Conservation (phyloP, 2,329 filamentous ascomycete species). For the Orbilia javanica region DNA sequence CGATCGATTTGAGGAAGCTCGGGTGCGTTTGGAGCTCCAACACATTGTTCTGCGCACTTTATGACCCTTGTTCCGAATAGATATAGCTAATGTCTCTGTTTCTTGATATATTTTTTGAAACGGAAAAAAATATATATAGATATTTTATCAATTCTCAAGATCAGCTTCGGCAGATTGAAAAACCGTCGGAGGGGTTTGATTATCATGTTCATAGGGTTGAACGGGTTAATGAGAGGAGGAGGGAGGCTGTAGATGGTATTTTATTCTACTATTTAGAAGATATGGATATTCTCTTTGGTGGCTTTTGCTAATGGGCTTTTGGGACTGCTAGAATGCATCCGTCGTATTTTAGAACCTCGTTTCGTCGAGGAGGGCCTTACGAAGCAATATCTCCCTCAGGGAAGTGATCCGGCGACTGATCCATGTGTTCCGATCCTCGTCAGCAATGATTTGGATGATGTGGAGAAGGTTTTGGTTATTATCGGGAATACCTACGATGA, state of each 20-base stretch:
- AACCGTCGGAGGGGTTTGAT: constrained; percentile 78
- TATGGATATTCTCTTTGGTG: not conserved
- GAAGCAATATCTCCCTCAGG: constrained; percentile 74
- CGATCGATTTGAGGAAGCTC: constrained; percentile 75
- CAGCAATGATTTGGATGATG: constrained; percentile 36
- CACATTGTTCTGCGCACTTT: not conserved
- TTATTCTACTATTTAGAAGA: not conserved
- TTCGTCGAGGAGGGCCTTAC: constrained; percentile 73
- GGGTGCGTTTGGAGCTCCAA: constrained; percentile 71
- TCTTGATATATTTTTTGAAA: no score
- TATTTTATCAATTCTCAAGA: constrained; percentile 83
- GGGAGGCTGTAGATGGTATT: constrained; percentile 79
- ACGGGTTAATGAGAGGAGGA: constrained; percentile 81
- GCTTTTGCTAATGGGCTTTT: constrained; percentile 11
- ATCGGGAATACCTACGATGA: constrained; percentile 48
- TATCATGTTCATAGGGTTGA: constrained; percentile 76
- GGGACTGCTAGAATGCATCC: constrained; percentile 59
- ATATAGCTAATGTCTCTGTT: not conserved
- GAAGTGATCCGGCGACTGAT: constrained; percentile 67
- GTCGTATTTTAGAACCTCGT: constrained; percentile 72
- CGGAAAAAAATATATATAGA: constrained; percentile 68
- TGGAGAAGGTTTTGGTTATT: constrained; percentile 31
- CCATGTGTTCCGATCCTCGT: constrained; percentile 77
- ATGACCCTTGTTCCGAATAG: not conserved
- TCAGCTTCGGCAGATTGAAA: constrained; percentile 77